A percentile compares a stretch with the other conserved stretches of the same genome.
Evolutionary conservation across 1,284 basidiomycete species (phyloP).

Genomic region (Rhodotorula sp.): DNA sequence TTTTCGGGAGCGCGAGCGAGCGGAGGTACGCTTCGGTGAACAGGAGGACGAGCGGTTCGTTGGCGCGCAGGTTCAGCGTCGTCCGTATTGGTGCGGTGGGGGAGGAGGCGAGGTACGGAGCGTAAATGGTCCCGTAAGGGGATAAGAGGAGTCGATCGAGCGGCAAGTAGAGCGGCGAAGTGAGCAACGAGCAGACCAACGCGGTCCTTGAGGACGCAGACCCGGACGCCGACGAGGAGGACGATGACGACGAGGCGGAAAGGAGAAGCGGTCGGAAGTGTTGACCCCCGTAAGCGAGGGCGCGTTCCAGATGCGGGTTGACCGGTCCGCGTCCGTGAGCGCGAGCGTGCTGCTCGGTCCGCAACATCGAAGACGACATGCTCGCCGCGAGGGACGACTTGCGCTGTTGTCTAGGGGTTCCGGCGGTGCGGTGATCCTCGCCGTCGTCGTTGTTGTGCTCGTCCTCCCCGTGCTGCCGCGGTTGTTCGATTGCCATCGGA

Average conservation of each 20-base stretch:
- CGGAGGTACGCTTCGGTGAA: constrained; percentile 37
- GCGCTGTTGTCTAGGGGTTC: background rate
- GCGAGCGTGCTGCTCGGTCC: constrained; percentile 6
- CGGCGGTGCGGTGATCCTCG: constrained; percentile 22
- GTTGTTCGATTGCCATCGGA: no score
- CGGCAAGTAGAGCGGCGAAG: constrained; percentile 70
- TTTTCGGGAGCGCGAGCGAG: constrained; percentile 30
- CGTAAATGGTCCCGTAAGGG: constrained; percentile 66
- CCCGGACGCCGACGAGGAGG: background rate
- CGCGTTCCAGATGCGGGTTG: constrained; percentile 49
- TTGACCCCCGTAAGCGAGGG: constrained; percentile 70
- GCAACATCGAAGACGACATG: constrained; percentile 45
- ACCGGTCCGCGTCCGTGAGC: background rate
- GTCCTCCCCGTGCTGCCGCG: constrained; percentile 4
- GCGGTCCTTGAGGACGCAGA: constrained; percentile 60
- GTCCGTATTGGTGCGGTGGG: background rate
- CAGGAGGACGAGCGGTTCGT: background rate
- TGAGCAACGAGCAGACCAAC: constrained; percentile 68
- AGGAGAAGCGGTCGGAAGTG: constrained; percentile 66
- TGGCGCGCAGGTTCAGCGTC: background rate
- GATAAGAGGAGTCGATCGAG: constrained; percentile 61
- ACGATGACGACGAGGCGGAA: background rate
- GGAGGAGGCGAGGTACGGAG: constrained; percentile 8
- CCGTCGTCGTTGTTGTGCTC: background rate
- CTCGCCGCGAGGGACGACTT: constrained; percentile 9